phyloP scores from a whole-genome alignment of 139 green algal species.

The Chlorella vulgaris region DNA sequence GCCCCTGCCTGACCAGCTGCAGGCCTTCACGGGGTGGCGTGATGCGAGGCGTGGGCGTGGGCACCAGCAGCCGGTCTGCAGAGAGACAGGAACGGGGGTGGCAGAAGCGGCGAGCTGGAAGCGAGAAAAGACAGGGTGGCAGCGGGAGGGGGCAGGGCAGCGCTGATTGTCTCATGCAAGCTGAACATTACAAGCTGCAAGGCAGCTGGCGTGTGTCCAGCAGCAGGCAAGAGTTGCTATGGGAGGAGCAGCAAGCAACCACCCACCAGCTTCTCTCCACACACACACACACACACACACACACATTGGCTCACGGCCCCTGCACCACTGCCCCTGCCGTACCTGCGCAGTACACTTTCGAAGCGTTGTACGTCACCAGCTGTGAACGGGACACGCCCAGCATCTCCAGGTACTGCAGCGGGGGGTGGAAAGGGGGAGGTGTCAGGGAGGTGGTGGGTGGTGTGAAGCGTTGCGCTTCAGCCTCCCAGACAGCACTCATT shows the following conservation, averaged over 20 bases:
- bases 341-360: constrained; percentile 38
- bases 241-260: background rate
- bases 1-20: constrained; percentile 15
- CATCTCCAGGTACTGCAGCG: constrained; percentile 57
- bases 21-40: constrained; percentile 42
- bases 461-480: too few relatives aligned
- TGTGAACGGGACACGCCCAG: constrained; percentile 33
- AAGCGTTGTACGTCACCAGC: constrained; percentile 39
- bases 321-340: too few relatives aligned
- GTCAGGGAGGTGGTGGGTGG: too few relatives aligned
- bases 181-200: background rate
- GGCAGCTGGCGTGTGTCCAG: background rate
- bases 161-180: background rate
- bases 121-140: too few relatives aligned
- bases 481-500: too few relatives aligned
- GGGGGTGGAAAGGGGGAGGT: background rate
- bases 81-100: background rate
- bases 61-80: constrained; percentile 38
- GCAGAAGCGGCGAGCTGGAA: background rate
- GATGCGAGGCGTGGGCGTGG: constrained; percentile 42
- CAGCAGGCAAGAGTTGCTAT: background rate
- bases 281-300: too few relatives aligned
- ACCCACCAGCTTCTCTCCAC: too few relatives aligned
- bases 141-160: too few relatives aligned
- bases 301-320: too few relatives aligned